Percentiles rank a stretch among this genome's conserved stretches.
phyloP scores from a whole-genome alignment of 108 stramenopile genomes.

The Nitzschia sp. region DNA sequence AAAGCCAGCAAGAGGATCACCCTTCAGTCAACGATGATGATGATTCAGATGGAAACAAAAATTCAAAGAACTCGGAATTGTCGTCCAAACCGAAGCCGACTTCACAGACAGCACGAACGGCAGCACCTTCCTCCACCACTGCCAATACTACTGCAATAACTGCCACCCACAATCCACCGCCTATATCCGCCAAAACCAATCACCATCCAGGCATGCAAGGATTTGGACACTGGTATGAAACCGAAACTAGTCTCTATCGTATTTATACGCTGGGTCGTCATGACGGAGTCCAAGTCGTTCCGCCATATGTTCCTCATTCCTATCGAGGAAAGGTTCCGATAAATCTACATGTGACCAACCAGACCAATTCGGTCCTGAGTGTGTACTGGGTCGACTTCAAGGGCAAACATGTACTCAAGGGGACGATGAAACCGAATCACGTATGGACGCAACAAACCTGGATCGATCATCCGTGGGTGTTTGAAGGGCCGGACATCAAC shows the following conservation, averaged over 20 bases:
- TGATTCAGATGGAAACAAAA: too few relatives aligned
- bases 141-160: background rate
- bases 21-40: too few relatives aligned
- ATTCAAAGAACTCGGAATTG: too few relatives aligned
- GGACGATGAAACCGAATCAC: conserved; percentile 26
- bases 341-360: conserved; percentile 61
- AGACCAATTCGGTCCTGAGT: conserved; percentile 23
- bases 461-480: conserved; percentile 78
- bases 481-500: conserved; percentile 41
- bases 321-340: conserved; percentile 60
- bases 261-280: conserved; percentile 49
- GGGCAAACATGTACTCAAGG: conserved; percentile 59
- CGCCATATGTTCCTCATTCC: conserved; percentile 72
- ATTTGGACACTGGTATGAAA: conserved; percentile 60
- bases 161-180: background rate
- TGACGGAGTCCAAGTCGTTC: conserved; percentile 32
- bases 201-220: conserved; percentile 60
- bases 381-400: conserved; percentile 81
- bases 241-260: conserved; percentile 67
- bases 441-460: conserved; percentile 49
- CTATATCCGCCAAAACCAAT: conserved; percentile 2
- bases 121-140: background rate
- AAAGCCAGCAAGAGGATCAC: too few relatives aligned
- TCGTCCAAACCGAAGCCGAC: too few relatives aligned
- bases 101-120: too few relatives aligned